phyloP scores from a whole-genome alignment of 352 stramenopile species.

The Globisporangium iwayamae region DNA sequence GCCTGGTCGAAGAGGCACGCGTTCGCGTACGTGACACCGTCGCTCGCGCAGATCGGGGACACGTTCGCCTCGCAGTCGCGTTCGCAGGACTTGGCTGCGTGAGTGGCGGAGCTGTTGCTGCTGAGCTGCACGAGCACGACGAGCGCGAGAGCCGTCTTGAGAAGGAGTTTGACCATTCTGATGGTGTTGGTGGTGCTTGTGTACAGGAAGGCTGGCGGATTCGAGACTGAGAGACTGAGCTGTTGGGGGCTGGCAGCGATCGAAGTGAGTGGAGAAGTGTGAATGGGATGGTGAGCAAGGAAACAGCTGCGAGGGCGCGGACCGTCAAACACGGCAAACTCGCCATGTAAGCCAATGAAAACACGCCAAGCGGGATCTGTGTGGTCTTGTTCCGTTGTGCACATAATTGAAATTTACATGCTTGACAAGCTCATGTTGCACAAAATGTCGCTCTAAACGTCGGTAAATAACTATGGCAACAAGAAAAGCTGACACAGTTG shows the following conservation, averaged over 20 bases:
- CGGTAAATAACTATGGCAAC: too few species aligned
- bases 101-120: neutral
- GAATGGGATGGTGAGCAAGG: neutral
- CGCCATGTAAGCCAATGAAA: too few species aligned
- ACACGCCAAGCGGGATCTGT: too few species aligned
- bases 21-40: constrained; percentile 4
- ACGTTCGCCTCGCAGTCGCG: constrained; percentile 1
- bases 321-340: neutral
- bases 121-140: neutral
- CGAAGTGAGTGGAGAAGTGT: neutral
- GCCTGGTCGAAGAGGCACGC: constrained; percentile 3
- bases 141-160: neutral
- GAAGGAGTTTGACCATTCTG: neutral
- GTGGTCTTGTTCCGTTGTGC: too few species aligned
- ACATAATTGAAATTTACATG: too few species aligned
- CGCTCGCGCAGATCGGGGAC: constrained; percentile 1
- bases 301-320: neutral
- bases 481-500: too few species aligned
- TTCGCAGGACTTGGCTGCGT: constrained; percentile 1
- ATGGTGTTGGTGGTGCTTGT: neutral
- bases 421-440: too few species aligned
- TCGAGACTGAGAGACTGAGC: neutral
- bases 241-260: neutral
- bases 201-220: neutral
- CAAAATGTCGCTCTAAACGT: too few species aligned